Conservation (phyloP, 805 yeast species). For the Starmera dryadoides region DNA sequence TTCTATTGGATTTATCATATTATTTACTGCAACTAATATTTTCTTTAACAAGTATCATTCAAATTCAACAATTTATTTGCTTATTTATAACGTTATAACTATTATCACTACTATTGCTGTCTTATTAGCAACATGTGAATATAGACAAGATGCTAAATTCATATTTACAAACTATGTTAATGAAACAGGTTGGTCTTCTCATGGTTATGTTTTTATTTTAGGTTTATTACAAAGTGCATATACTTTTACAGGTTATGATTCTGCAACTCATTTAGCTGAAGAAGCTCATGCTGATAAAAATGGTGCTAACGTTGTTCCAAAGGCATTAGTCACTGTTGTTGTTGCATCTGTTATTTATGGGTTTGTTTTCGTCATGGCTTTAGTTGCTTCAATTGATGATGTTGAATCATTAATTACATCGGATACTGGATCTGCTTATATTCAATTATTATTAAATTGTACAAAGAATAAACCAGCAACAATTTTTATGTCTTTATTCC, state of each 20-base stretch:
- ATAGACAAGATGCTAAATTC: conserved; percentile 17
- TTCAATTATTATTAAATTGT: conserved; percentile 16
- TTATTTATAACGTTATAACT: conserved; percentile 14
- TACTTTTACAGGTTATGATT: conserved; percentile 26
- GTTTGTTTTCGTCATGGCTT: conserved; percentile 24
- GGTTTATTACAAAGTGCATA: conserved; percentile 20
- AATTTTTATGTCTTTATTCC: conserved; percentile 16
- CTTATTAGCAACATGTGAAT: conserved; percentile 14
- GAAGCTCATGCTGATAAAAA: conserved; percentile 23
- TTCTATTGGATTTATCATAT: conserved; percentile 13
- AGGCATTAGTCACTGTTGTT: conserved; percentile 25
- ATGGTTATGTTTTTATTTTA: conserved; percentile 19
- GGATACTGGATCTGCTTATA: conserved; percentile 18
- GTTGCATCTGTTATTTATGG: conserved; percentile 22
- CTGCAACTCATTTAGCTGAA: conserved; percentile 28
- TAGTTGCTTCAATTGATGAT: conserved; percentile 21
- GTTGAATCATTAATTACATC: conserved; percentile 12
- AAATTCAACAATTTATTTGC: conserved; percentile 11
- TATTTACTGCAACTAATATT: conserved; percentile 16
- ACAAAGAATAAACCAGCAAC: conserved; percentile 24
- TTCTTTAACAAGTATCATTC: conserved; percentile 18
- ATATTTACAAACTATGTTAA: conserved; percentile 19
- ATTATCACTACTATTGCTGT: conserved; percentile 13
- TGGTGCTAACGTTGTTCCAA: conserved; percentile 24
- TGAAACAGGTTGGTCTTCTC: conserved; percentile 17